Base-by-base conservation (phyloP, 2,329 filamentous ascomycete genomes). In the Arthrobotrys musiformis region DNA sequence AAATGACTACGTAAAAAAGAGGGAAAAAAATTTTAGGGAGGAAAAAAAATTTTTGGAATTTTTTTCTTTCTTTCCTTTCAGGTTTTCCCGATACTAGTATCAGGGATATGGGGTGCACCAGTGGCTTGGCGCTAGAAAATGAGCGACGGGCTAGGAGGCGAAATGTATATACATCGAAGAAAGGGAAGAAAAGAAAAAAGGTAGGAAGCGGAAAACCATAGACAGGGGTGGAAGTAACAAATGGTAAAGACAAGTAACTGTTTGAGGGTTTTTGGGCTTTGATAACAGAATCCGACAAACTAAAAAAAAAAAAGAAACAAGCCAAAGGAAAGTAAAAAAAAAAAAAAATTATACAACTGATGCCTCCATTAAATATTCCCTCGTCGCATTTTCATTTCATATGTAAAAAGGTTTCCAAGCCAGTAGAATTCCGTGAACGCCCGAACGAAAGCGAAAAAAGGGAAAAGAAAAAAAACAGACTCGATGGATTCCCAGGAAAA, bases 251-350 rank as follows among this genome's bases (percentile, higher is more conserved):
- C 28, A 56, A 56, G 28, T 22, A 35, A 28, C 79, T 68, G 62
- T 77, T 70, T 70, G 37, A 42, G 37, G 33, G n/a, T 76, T 63
- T 79, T 78, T 79, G 61, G 63, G 64, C 62, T 68, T 72, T 60
- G 63, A 68, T 62, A 54, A 58, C 48, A 24, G 28, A 62, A 54
- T 46, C 11, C n/a, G 61, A 83, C 83, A 81, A 81, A 56, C 28
- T 37, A 35, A 13, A n/a, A 52, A 52, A 52, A 26, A 48, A 48
- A 6, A 9, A 19, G 81, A 80, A 82, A 82, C 82, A 82, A 82
- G 79, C 79, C 81, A 85, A 84, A 84, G 83, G 82, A 83, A 85
- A 81, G 83, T 82, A 78, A 80, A 79, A 85, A 81, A 83, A 82
- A 78, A 80, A 79, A 80, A 82, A 79, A 81, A 82, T 84, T 84